Base-by-base conservation (phyloP, 1,139 yeast species). In the Ashbya aceris region DNA sequence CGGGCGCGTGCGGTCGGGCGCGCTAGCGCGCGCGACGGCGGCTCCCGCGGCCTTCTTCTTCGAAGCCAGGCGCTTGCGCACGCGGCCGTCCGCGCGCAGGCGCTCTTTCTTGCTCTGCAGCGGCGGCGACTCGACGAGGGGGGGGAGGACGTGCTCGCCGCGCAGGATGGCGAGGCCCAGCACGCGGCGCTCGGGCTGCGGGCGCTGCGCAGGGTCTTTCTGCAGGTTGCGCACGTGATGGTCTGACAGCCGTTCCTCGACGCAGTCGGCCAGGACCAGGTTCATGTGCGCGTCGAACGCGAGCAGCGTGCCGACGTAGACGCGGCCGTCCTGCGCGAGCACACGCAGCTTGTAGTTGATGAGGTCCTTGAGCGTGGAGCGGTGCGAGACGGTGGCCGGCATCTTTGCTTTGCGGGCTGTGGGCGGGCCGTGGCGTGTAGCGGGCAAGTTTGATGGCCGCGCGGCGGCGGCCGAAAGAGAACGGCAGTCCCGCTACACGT, bases 261-360 rank as follows among this genome's bases (percentile, higher is more conserved):
- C 89, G 37, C 95, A 77, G 50, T 89, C 95, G 11, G 84, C 74
- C 33, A 91, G 67, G 11, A 91, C 96, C 36, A 91, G 61, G 61
- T 91, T 91, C 80, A 89, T 80, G 60, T 82, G 84, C 60, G 81
- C 81, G 62, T 91, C 97, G 59, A 86, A 91, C 3, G 97, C 91
- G 49, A 89, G 65, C 42, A 91, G 70, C 47, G 81, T 79, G 1
- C 98, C 98, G 8, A 80, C 69, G 51, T 83, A 76, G 41, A 77
- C 79, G 39, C 95, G 71, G 9, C 83, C 79, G 63, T 89, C 96
- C 20, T 76, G 62, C 2, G 93, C 76, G 32, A 80, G 71, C 28
- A 87, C 82, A 45, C 82, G 74, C 41, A 91, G 76, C 48, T 87
- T 71, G 65, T 77, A 83, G 55, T 84, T 74, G 45, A 91, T 67